Evolutionary conservation across 768 basidiomycete species (phyloP).

Genomic region (Rubroboletus pulcherrimus): DNA sequence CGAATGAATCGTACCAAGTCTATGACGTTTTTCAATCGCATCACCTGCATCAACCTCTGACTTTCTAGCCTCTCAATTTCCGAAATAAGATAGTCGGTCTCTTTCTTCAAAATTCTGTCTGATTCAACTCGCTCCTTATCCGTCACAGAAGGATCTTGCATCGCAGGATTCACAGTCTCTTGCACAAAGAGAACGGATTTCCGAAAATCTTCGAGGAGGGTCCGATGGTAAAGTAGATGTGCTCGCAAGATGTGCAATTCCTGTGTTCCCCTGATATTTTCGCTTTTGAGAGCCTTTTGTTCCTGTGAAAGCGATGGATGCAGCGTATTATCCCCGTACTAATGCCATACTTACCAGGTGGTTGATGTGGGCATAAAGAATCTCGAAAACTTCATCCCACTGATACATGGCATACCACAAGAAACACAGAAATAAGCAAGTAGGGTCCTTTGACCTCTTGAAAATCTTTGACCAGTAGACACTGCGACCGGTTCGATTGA

Average conservation of each 20-base stretch:
- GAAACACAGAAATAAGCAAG: conserved; percentile 49
- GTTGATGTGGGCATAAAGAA: conserved; percentile 48
- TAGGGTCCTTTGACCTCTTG: conserved; percentile 40
- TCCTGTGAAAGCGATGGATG: conserved; percentile 35
- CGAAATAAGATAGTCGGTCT: conserved; percentile 44
- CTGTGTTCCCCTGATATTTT: conserved; percentile 43
- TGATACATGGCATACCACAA: conserved; percentile 61
- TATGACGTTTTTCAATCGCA: conserved; percentile 33
- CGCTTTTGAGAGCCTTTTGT: conserved; percentile 37
- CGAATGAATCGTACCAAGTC: conserved; percentile 23
- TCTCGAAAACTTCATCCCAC: conserved; percentile 59
- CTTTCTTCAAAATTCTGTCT: conserved; percentile 38
- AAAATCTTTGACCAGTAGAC: conserved; percentile 34
- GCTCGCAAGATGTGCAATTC: conserved; percentile 56
- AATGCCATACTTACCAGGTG: conserved; percentile 38
- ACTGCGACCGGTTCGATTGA: conserved; percentile 29
- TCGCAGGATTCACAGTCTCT: conserved; percentile 46
- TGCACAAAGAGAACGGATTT: conserved; percentile 49
- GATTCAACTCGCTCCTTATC: conserved; percentile 18
- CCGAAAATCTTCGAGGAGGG: conserved; percentile 50
- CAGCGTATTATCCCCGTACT: background rate
- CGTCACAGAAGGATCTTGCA: conserved; percentile 30
- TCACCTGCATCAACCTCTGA: conserved; percentile 28
- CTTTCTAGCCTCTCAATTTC: conserved; percentile 49
- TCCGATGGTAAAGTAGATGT: conserved; percentile 53